A percentile compares a stretch with the other conserved stretches of the same genome.
These are phyloP conservation scores for Cercospora sp. DNA, from an alignment of 2,329 filamentous ascomycete species.

Conservation along the genomic window DNA sequence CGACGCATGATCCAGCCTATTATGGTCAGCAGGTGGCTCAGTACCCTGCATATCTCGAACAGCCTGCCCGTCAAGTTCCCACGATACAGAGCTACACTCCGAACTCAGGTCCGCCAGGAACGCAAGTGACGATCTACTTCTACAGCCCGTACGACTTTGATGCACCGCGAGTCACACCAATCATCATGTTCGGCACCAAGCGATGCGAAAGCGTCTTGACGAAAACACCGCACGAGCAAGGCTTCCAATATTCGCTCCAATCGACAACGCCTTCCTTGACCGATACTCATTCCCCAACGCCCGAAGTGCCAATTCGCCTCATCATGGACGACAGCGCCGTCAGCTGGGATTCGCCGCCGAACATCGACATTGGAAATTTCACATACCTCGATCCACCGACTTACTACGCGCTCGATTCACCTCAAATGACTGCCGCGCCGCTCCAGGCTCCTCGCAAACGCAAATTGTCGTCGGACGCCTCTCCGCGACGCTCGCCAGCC, in stretches of 20 bases:
- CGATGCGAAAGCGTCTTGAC: constrained; percentile 67
- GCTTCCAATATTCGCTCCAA: constrained; percentile 69
- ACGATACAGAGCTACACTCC: constrained; percentile 72
- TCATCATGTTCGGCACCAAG: constrained; percentile 77
- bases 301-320: constrained; percentile 60
- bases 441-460: constrained; percentile 52
- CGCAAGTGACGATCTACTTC: constrained; percentile 71
- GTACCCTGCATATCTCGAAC: constrained; percentile 66
- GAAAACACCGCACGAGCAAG: constrained; percentile 56
- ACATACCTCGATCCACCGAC: constrained; percentile 49
- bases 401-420: constrained; percentile 35
- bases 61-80: constrained; percentile 59
- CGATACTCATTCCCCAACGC: constrained; percentile 56
- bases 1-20: constrained; percentile 52
- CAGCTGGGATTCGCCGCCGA: constrained; percentile 43
- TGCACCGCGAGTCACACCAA: constrained; percentile 52
- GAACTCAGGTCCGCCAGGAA: constrained; percentile 65
- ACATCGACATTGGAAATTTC: constrained; percentile 60
- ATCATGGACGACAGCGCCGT: constrained; percentile 54
- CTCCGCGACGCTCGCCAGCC: constrained; percentile 48
- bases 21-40: constrained; percentile 57
- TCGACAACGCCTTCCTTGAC: constrained; percentile 68
- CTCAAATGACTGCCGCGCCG: constrained; percentile 28
- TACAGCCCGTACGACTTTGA: constrained; percentile 72
- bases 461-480: constrained; percentile 55